These are phyloP conservation scores for Ustilago tritici DNA, from an alignment of 1,284 basidiomycete species.

Conservation along the genomic window DNA sequence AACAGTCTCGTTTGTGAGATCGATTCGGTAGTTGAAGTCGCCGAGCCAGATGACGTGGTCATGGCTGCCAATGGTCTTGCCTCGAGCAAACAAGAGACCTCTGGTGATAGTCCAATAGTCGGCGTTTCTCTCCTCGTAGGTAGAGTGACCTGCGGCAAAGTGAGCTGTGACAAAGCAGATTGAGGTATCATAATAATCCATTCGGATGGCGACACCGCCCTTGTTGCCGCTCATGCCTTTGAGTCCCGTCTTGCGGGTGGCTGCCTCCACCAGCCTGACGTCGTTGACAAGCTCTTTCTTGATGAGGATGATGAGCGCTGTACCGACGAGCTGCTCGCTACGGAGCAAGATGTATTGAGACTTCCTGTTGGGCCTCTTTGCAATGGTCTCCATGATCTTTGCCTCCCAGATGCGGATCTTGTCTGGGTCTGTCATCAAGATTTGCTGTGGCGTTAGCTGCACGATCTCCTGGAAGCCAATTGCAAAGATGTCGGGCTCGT, in stretches of 20 bases:
- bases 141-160: constrained; percentile 90
- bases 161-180: constrained; percentile 97
- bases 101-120: constrained; percentile 89
- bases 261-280: constrained; percentile 89
- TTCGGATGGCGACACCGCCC: constrained; percentile 85
- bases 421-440: constrained; percentile 90
- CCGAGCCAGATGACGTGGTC: constrained; percentile 92
- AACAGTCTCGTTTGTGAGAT: constrained; percentile 84
- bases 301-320: constrained; percentile 87
- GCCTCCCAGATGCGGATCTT: constrained; percentile 82
- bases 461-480: constrained; percentile 96
- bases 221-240: constrained; percentile 97
- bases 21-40: constrained; percentile 93
- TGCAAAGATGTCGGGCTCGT: constrained; percentile 69
- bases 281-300: constrained; percentile 80
- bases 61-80: constrained; percentile 87
- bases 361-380: constrained; percentile 77
- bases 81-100: constrained; percentile 86
- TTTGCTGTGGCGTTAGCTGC: constrained; percentile 94
- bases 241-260: constrained; percentile 94
- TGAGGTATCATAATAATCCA: constrained; percentile 88
- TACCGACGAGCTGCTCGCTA: constrained; percentile 96
- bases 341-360: constrained; percentile 85
- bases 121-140: constrained; percentile 88
- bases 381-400: constrained; percentile 82